Evolutionary conservation across 306 rosid species (phyloP).

Genomic region (Lathyrus sativus): DNA sequence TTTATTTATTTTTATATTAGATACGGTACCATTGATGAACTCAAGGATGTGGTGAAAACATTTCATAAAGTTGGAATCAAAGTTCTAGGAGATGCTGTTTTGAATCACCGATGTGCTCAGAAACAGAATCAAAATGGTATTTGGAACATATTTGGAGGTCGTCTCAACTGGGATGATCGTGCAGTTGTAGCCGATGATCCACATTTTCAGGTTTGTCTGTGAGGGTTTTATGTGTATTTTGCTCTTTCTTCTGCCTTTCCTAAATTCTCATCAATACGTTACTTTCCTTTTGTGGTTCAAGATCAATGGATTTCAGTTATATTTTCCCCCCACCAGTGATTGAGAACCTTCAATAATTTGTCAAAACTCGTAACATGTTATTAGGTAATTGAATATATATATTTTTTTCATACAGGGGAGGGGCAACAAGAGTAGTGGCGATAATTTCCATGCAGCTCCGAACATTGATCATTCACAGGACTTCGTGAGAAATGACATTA

Average conservation of each 20-base stretch:
- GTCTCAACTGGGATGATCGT: conserved; percentile 94
- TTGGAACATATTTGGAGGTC: conserved; percentile 97
- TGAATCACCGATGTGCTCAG: conserved; percentile 97
- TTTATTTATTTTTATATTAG: conserved; percentile 44
- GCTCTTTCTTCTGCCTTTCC: neutral
- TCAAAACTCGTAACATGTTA: neutral
- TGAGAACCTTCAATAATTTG: conserved; percentile 26
- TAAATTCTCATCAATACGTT: conserved; percentile 4
- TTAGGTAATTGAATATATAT: conserved; percentile 1
- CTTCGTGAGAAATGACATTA: conserved; percentile 93
- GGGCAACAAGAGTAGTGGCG: conserved; percentile 98
- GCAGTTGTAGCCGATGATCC: conserved; percentile 97
- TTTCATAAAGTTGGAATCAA: conserved; percentile 70
- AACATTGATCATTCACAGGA: conserved; percentile 99
- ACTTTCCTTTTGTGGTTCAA: conserved; percentile 10
- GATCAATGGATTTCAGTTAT: neutral
- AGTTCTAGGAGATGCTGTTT: conserved; percentile 95
- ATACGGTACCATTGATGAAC: conserved; percentile 82
- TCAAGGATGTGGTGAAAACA: conserved; percentile 71
- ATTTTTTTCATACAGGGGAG: conserved; percentile 64
- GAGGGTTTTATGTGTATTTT: conserved; percentile 10
- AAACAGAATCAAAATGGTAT: conserved; percentile 79
- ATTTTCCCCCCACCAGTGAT: neutral
- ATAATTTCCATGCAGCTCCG: conserved; percentile 96
- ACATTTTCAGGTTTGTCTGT: conserved; percentile 83